Conservation (phyloP, 2,329 filamentous ascomycete species). For the Helotiales sp. region DNA sequence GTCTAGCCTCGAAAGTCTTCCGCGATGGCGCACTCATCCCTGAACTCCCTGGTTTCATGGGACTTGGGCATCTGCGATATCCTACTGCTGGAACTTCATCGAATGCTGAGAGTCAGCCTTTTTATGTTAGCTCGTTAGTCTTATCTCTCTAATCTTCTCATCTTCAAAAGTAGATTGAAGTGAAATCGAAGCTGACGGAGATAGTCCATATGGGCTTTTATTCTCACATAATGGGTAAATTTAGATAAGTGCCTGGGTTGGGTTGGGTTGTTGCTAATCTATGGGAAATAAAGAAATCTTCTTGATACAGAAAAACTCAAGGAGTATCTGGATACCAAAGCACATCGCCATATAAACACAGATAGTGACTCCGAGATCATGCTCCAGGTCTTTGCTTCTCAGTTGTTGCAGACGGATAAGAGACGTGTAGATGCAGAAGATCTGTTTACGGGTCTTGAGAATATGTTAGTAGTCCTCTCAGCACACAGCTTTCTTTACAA, state of each 20-base stretch:
- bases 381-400: not conserved
- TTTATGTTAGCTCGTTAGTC: conserved; percentile 73
- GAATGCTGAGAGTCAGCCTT: conserved; percentile 82
- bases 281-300: conserved; percentile 56
- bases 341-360: conserved; percentile 55
- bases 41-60: conserved; percentile 79
- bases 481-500: not conserved
- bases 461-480: not conserved
- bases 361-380: conserved; percentile 73
- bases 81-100: conserved; percentile 79
- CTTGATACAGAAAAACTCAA: conserved; percentile 69
- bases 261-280: not conserved
- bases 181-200: not conserved
- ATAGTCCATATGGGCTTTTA: not conserved
- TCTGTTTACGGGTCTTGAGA: not conserved
- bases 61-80: conserved; percentile 78
- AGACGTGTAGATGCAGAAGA: not conserved
- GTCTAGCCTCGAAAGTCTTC: conserved; percentile 79
- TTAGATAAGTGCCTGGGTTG: not conserved
- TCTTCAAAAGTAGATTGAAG: too few species aligned
- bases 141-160: not conserved
- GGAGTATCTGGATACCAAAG: conserved; percentile 42
- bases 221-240: not conserved
- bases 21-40: conserved; percentile 68
- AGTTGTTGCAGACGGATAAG: not conserved